Evolutionary conservation across 2,329 filamentous ascomycete genomes (phyloP), one percentile per base, ranked within the genome.

Genomic region (Aspergillus puulaauensis): DNA sequence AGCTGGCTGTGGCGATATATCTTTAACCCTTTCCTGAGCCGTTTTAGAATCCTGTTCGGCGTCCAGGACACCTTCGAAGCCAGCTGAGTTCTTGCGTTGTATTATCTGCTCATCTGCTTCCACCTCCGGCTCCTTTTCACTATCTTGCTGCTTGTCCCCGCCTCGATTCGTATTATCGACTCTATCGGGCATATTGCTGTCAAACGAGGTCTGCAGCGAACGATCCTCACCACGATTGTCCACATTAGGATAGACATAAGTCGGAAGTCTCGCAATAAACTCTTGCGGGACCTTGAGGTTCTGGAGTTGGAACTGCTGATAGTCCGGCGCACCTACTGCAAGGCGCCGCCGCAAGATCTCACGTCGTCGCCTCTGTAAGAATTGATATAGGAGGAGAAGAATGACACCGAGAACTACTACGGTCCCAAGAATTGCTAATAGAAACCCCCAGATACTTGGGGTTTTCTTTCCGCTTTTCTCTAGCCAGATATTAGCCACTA

Each of bases 301-400:
- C 69, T 91, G 93, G 65, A 97, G 90, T 2, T 92, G 93, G 64
- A 96, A 82, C 3, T 86, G 86, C 73, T 97, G 93, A 3, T 97
- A 80, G 68, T 97, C 90, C 19, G 96, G 87, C 65, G 96, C 90
- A 52, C 93, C 93, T 7, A 80, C 82, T 57, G 85, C 81, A 15
- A 97, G 88, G 12, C 92, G 86, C 48, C 85, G 83, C 51, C 86
- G 85, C 11, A 98, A 78, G 1, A 80, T 80, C 23, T 81, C 81
- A 8, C 93, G 86, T 31, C 91, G 86, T 48, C 85, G 82, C 37
- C 86, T 84, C 70, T 96, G 91, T 31, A 95, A 78, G 21, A 87
- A 79, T 66, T 95, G 91, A 95, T 96, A 52, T 82, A 77, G 41
- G 87, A 70, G 1, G 86, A 95, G 1, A 86, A 91, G 11, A 79